Evolutionary conservation across 2,329 filamentous ascomycete species (phyloP).

Genomic region (Paramyrothecium roridum): DNA sequence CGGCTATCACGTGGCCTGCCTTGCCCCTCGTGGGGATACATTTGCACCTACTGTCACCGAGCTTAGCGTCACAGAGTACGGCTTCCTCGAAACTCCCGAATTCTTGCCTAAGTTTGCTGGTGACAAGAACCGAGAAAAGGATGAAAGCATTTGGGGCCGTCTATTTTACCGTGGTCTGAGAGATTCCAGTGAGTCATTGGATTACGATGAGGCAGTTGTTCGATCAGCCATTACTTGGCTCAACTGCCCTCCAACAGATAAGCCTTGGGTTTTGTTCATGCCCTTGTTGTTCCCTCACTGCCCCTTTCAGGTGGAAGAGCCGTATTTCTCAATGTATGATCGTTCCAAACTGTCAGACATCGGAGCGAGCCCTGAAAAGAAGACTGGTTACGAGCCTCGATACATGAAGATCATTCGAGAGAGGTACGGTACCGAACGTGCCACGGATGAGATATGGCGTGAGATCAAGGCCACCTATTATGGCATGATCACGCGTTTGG

Average conservation of each 20-base stretch:
- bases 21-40: slow-evolving; percentile 36
- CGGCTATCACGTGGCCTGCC: slow-evolving; percentile 44
- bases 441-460: slow-evolving; percentile 37
- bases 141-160: slow-evolving; percentile 33
- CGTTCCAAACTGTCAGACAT: slow-evolving; percentile 20
- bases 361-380: slow-evolving; percentile 6
- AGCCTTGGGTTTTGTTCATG: slow-evolving; percentile 40
- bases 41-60: slow-evolving; percentile 41
- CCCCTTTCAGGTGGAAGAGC: slow-evolving; percentile 45
- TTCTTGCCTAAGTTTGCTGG: slow-evolving; percentile 25
- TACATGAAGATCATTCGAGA: slow-evolving; percentile 37
- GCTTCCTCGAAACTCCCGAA: slow-evolving; percentile 36
- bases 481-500: slow-evolving; percentile 42
- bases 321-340: slow-evolving; percentile 44
- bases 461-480: slow-evolving; percentile 43
- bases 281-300: slow-evolving; percentile 41
- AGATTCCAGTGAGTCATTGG: slow-evolving; percentile 29
- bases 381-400: slow-evolving; percentile 38
- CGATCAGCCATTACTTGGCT: slow-evolving; percentile 39
- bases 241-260: slow-evolving; percentile 34
- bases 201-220: slow-evolving; percentile 42
- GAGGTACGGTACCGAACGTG: slow-evolving; percentile 32
- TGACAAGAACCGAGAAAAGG: slow-evolving; percentile 11
- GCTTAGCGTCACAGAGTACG: slow-evolving; percentile 40
- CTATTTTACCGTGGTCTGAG: slow-evolving; percentile 39